Conservation (phyloP, 179 eudicot genomes). For the Silene coronaria region DNA sequence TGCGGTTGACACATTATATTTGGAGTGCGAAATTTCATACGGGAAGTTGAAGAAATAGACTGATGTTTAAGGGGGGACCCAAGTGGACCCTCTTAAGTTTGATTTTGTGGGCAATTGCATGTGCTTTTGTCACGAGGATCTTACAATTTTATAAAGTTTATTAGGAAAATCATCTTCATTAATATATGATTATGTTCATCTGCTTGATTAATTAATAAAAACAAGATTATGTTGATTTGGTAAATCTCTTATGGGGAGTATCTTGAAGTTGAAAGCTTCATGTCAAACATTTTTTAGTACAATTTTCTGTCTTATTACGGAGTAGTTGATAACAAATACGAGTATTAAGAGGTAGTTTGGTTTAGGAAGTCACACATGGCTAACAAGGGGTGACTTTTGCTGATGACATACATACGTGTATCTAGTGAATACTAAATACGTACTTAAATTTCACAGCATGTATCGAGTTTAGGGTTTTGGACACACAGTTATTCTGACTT, state of each 20-base stretch:
- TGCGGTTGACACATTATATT: slow-evolving; percentile 16
- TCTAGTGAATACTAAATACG: too few species aligned
- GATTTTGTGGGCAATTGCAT: slow-evolving; percentile 43
- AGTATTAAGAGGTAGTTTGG: background rate
- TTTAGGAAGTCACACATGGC: background rate
- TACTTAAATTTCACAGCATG: too few species aligned
- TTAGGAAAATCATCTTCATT: background rate
- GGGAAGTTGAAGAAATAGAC: slow-evolving; percentile 11
- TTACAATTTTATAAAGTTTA: background rate
- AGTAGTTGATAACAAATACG: background rate
- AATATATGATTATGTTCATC: slow-evolving; percentile 16
- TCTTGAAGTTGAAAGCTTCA: slow-evolving; percentile 1
- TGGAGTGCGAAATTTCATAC: background rate
- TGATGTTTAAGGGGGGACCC: slow-evolving; percentile 22
- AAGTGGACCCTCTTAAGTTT: slow-evolving; percentile 29
- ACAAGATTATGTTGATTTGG: slow-evolving; percentile 16
- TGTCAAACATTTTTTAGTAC: background rate
- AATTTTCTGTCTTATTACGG: background rate
- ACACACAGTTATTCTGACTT: too few species aligned
- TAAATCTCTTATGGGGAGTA: background rate
- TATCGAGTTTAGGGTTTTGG: too few species aligned
- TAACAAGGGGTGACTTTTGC: too few species aligned
- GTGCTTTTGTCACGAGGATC: slow-evolving; percentile 35
- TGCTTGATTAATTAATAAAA: slow-evolving; percentile 13
- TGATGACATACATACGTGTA: too few species aligned